Evolutionary conservation across 768 basidiomycete genomes (phyloP).

Genomic region (Leccinum imitatum): DNA sequence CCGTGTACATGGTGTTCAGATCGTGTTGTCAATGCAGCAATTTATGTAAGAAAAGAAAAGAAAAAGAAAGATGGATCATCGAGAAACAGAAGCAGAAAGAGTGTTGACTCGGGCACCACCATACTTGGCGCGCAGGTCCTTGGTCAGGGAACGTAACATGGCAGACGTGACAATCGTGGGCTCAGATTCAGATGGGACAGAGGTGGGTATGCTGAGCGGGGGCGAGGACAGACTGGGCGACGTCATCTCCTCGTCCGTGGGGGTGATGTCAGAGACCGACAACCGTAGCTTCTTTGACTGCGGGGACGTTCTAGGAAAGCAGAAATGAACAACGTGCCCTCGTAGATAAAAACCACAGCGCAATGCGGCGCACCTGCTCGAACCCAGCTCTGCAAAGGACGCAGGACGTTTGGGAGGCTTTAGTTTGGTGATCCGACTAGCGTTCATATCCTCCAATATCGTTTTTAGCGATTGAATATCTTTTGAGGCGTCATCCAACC

Average conservation of each 20-base stretch:
- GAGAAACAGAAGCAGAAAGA: slow-evolving; percentile 10
- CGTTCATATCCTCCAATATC: slow-evolving; percentile 38
- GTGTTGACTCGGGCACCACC: slow-evolving; percentile 9
- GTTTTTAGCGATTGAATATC: slow-evolving; percentile 33
- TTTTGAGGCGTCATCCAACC: slow-evolving; percentile 31
- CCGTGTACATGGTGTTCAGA: slow-evolving; percentile 10
- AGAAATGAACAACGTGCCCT: background rate
- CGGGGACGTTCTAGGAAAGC: slow-evolving; percentile 24
- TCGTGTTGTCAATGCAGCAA: background rate
- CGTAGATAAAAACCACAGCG: background rate
- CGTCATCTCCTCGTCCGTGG: slow-evolving; percentile 33
- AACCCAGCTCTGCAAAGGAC: slow-evolving; percentile 40
- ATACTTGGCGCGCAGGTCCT: slow-evolving; percentile 33
- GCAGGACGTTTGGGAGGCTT: slow-evolving; percentile 49
- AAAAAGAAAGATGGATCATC: slow-evolving; percentile 1
- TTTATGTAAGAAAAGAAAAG: background rate
- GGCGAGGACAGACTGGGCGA: slow-evolving; percentile 34
- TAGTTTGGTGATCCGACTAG: slow-evolving; percentile 38
- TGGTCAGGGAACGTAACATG: slow-evolving; percentile 52
- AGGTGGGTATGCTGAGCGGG: slow-evolving; percentile 48
- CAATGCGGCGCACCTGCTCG: slow-evolving; percentile 37
- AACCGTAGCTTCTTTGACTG: slow-evolving; percentile 45
- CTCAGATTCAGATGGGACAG: slow-evolving; percentile 36
- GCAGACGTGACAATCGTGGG: slow-evolving; percentile 52
- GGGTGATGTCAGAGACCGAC: slow-evolving; percentile 35